Percentiles rank a stretch among this genome's conserved stretches.
phyloP scores from a whole-genome alignment of 108 stramenopile genomes.

The Pseudonitzschia multiseries region DNA sequence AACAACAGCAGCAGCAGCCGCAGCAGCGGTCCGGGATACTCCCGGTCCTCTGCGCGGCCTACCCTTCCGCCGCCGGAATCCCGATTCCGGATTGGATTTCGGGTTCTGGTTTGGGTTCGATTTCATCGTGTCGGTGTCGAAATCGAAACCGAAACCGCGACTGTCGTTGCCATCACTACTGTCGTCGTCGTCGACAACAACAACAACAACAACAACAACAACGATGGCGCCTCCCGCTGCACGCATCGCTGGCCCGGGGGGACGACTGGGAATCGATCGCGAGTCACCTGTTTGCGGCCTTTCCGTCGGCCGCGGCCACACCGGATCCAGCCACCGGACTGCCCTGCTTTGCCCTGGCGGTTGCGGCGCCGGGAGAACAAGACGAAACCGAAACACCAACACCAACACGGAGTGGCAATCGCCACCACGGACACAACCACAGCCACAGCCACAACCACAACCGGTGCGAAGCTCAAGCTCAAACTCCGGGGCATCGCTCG shows the following conservation, averaged over 20 bases:
- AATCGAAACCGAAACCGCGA: too few species aligned
- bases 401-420: not conserved
- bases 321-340: not conserved
- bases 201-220: too few species aligned
- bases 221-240: conserved; percentile 1
- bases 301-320: not conserved
- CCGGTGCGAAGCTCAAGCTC: too few species aligned
- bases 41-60: conserved; percentile 6
- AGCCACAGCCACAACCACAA: too few species aligned
- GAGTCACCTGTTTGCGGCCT: not conserved
- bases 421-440: not conserved
- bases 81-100: not conserved
- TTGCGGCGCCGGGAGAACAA: not conserved
- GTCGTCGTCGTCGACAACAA: too few species aligned
- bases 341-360: not conserved
- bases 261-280: not conserved
- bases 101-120: too few species aligned
- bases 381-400: not conserved
- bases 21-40: conserved; percentile 2
- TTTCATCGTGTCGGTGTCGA: too few species aligned
- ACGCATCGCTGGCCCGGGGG: conserved; percentile 1
- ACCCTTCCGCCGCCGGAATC: not conserved
- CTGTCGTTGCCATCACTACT: too few species aligned
- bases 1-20: too few species aligned
- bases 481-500: too few species aligned